Evolutionary conservation across 139 green algal genomes (phyloP).

Genomic region (Chlamydomonas sphaeroides): DNA sequence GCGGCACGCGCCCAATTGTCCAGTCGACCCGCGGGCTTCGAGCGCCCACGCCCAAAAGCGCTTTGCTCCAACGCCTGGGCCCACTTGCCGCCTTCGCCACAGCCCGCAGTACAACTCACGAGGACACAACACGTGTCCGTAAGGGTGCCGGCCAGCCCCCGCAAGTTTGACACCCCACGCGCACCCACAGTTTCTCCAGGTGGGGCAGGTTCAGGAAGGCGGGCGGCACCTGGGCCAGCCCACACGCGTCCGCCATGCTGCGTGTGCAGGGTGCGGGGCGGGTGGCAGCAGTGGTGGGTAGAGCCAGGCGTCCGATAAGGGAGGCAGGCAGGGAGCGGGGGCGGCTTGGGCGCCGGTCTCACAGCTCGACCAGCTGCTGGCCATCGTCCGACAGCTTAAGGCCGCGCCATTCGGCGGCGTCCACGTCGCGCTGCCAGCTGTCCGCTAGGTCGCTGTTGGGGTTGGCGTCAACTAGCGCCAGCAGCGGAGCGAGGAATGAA

Average conservation of each 20-base stretch:
- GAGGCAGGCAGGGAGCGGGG: not conserved
- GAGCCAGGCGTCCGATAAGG: not conserved
- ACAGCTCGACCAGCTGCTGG: constrained; percentile 27
- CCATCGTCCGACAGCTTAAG: constrained; percentile 10
- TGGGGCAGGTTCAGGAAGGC: constrained; percentile 29
- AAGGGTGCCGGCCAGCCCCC: not conserved
- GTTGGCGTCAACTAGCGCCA: not conserved
- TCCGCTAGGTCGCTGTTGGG: not conserved
- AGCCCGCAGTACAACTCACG: too few species aligned
- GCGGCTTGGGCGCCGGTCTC: not conserved
- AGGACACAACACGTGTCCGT: too few species aligned
- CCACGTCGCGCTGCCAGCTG: not conserved
- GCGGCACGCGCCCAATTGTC: too few species aligned
- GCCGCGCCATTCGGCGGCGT: constrained; percentile 15
- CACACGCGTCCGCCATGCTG: constrained; percentile 57
- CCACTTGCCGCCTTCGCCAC: too few species aligned
- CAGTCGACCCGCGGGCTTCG: too few species aligned
- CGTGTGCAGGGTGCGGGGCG: too few species aligned
- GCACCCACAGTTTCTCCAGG: constrained; percentile 47
- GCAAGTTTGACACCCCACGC: not conserved
- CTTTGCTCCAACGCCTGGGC: too few species aligned
- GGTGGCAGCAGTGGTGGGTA: too few species aligned
- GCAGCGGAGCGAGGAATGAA: not conserved
- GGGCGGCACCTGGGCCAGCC: constrained; percentile 36
- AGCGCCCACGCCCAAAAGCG: too few species aligned